Base-by-base conservation (phyloP, 1,284 basidiomycete species). In the Thelephora terrestris region DNA sequence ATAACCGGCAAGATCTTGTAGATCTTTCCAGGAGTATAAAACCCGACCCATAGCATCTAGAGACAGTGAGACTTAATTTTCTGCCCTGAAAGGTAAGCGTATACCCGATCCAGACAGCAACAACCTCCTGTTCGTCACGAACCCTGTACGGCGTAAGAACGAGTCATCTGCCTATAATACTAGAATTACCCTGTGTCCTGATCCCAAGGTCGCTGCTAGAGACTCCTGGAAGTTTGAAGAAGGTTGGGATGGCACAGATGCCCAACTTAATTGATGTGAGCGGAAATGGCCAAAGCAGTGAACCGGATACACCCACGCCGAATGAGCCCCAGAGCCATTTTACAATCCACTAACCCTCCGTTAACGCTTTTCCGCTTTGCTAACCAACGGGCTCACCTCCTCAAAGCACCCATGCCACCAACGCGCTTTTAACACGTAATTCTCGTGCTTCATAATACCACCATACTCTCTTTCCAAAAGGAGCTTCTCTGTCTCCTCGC, bases 251-350 rank as follows among this genome's bases (percentile, higher is more conserved):
- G 5, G 92, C 91, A 63, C 95, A 98, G 21, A 97, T 80, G 50
- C 91, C 78, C 24, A 98, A 73, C 81, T 90, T 43, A 4, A 39
- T 34, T 27, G 50, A 51, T 53, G 27, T 54, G 46, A 29, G 27
- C 35, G 25, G 20, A 24, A 21, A 23, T 7, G 1, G 40, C 29
- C 3, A 37, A 32, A 23, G 29, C 12, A 49, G 40, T 21, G 36
- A 5, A 17, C 23, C 38, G 20, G 27, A 52, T 20, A 35, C 18
- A 69, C 76, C 56, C 62, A 89, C 82, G 21, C 94, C 94, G 60
- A 96, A 86, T 61, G 85, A 87, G 55, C 94, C 94, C 95, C 95
- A 98, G 14, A 94, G 63, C 94, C 94, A 95, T 67, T 98, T 98
- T 61, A 98, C 87, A 50, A 99, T 85, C 2, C 92, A 92, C 65